Evolutionary conservation across 2,329 filamentous ascomycete genomes (phyloP).

Genomic region (Fusarium poae): DNA sequence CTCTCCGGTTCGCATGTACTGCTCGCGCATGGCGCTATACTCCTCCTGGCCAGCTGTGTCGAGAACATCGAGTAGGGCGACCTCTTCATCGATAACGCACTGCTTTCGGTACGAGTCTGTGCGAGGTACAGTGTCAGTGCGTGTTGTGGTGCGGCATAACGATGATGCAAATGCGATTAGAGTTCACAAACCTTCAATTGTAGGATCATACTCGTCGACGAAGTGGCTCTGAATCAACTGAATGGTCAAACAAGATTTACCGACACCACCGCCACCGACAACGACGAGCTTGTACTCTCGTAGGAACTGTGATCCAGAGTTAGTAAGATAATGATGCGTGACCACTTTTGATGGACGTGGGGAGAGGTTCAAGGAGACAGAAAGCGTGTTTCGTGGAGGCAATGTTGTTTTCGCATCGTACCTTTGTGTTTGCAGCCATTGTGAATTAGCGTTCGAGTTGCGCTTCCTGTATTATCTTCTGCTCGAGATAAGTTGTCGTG

Average conservation of each 20-base stretch:
- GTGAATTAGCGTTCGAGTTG: constrained; percentile 42
- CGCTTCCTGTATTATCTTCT: constrained; percentile 37
- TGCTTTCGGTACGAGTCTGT: constrained; percentile 99
- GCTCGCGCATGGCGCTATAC: constrained; percentile 99
- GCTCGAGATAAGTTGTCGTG: constrained; percentile 27
- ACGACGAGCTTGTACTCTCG: constrained; percentile 97
- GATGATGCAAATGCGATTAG: neutral
- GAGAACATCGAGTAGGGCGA: constrained; percentile 95
- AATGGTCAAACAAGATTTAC: constrained; percentile 99
- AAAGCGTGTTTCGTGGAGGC: neutral
- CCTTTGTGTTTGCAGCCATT: constrained; percentile 57
- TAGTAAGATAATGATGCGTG: constrained; percentile 31
- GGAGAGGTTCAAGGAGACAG: neutral
- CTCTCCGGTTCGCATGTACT: constrained; percentile 99
- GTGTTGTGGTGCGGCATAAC: constrained; percentile 23
- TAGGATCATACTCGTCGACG: constrained; percentile 99
- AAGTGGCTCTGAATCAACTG: constrained; percentile 97
- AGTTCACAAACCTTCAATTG: constrained; percentile 85
- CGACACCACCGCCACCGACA: constrained; percentile 96
- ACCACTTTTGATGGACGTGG: neutral
- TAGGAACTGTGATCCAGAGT: constrained; percentile 71
- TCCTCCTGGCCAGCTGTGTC: constrained; percentile 99
- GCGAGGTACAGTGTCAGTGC: constrained; percentile 38
- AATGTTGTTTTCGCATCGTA: constrained; percentile 36
- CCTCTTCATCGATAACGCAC: constrained; percentile 98